Evolutionary conservation across 495 filamentous ascomycete species (phyloP).

Genomic region (Xylaria venustula): DNA sequence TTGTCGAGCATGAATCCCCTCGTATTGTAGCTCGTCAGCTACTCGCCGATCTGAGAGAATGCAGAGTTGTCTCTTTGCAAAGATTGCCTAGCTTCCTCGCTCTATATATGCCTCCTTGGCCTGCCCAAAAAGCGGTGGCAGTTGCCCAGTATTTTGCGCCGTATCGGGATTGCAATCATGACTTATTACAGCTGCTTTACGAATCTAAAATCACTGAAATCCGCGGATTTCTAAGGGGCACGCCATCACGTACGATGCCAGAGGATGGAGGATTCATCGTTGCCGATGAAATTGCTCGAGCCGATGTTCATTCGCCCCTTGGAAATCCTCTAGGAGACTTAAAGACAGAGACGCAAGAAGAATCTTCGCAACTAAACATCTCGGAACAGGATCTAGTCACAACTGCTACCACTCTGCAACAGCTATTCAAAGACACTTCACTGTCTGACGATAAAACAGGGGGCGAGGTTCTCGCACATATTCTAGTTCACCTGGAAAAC

Average conservation of each 20-base stretch:
- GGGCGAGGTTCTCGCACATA: neutral
- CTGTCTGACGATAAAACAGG: neutral
- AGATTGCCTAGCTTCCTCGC: conserved; percentile 3
- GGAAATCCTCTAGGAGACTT: neutral
- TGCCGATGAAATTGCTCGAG: neutral
- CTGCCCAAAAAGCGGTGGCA: neutral
- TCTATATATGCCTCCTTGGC: conserved; percentile 2
- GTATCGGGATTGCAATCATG: neutral
- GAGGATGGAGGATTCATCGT: neutral
- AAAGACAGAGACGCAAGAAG: neutral
- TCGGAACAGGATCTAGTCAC: neutral
- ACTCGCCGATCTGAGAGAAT: neutral
- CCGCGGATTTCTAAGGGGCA: neutral
- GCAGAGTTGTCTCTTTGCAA: neutral
- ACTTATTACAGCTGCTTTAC: conserved; percentile 1
- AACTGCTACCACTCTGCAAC: neutral
- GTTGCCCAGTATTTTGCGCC: neutral
- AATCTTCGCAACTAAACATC: neutral
- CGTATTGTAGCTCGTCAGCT: conserved; percentile 1
- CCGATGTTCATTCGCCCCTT: neutral
- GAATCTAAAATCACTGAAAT: conserved; percentile 5
- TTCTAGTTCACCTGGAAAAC: neutral
- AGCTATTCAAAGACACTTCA: neutral
- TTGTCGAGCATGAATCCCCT: neutral
- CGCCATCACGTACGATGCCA: neutral